phyloP scores from a whole-genome alignment of 2,329 filamentous ascomycete genomes.

The Colletotrichum zoysiae region DNA sequence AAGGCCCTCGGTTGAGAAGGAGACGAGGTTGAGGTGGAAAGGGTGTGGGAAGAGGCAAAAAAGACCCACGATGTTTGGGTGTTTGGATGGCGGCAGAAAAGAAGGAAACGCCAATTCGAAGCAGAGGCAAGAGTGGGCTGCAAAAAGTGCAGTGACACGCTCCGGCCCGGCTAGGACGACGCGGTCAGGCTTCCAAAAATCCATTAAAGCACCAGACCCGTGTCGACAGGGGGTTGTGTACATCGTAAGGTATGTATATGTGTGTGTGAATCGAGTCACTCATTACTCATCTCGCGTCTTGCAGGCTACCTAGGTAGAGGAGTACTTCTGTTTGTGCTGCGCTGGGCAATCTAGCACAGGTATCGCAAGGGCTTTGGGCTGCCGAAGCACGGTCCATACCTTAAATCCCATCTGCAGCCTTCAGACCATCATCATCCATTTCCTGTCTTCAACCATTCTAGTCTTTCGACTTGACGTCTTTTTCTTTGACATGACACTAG shows the following conservation, averaged over 20 bases:
- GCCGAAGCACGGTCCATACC: slow-evolving; percentile 31
- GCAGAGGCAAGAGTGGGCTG: slow-evolving; percentile 29
- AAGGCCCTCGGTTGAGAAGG: background rate
- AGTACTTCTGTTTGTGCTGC: slow-evolving; percentile 10
- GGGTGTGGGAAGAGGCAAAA: slow-evolving; percentile 11
- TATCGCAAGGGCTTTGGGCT: slow-evolving; percentile 1
- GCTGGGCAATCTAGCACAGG: background rate
- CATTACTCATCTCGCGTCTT: background rate
- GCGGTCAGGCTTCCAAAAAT: slow-evolving; percentile 31
- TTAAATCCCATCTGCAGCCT: slow-evolving; percentile 22
- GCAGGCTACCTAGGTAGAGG: background rate
- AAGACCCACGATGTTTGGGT: slow-evolving; percentile 19
- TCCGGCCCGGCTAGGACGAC: slow-evolving; percentile 28
- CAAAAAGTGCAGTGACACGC: slow-evolving; percentile 40
- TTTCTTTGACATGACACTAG: background rate
- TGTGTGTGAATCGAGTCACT: background rate
- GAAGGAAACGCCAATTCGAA: slow-evolving; percentile 9
- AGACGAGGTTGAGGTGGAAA: background rate
- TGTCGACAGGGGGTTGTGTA: slow-evolving; percentile 27
- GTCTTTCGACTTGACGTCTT: too few species aligned
- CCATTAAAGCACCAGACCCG: slow-evolving; percentile 33
- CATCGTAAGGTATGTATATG: background rate
- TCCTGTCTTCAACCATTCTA: background rate
- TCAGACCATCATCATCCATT: background rate
- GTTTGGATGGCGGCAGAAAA: slow-evolving; percentile 25